A percentile compares a stretch with the other conserved stretches of the same genome.
These are phyloP conservation scores for Pichia phayaonensis DNA, from an alignment of 805 yeast genomes.

Conservation along the genomic window DNA sequence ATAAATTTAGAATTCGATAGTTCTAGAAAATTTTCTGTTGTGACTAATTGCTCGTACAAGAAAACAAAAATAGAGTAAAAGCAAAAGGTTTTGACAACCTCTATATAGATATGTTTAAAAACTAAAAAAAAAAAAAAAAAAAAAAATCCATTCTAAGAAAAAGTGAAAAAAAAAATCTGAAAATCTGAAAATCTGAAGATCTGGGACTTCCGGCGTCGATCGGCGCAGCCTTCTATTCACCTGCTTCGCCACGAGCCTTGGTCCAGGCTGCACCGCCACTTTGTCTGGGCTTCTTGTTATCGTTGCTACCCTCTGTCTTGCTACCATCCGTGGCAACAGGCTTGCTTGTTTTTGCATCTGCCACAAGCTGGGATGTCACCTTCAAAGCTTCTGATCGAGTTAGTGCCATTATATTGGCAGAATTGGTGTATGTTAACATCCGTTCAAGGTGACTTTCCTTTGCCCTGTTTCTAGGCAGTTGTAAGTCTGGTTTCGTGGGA, in stretches of 20 bases:
- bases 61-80: neutral
- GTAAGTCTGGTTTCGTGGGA: slow-evolving; percentile 23
- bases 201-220: too few relatives aligned
- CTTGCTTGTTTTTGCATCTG: neutral
- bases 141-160: neutral
- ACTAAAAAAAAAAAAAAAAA: neutral
- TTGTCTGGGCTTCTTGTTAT: slow-evolving; percentile 45
- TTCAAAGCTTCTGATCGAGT: neutral
- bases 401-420: neutral
- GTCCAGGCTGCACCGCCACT: slow-evolving; percentile 79
- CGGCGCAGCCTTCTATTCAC: slow-evolving; percentile 31
- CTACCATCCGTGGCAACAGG: neutral
- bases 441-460: slow-evolving; percentile 32
- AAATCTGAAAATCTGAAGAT: too few relatives aligned
- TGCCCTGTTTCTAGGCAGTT: slow-evolving; percentile 40
- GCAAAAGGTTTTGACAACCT: neutral
- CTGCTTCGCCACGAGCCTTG: slow-evolving; percentile 62
- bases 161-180: neutral
- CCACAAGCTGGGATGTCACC: slow-evolving; percentile 6
- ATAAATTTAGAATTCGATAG: neutral
- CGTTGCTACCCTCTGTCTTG: neutral
- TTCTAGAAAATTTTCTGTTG: neutral
- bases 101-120: neutral
- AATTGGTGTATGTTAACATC: slow-evolving; percentile 32
- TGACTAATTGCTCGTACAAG: neutral